Percentiles rank a stretch among this genome's conserved stretches.
phyloP scores from a whole-genome alignment of 2,329 filamentous ascomycete species.

The Fusarium compactum region DNA sequence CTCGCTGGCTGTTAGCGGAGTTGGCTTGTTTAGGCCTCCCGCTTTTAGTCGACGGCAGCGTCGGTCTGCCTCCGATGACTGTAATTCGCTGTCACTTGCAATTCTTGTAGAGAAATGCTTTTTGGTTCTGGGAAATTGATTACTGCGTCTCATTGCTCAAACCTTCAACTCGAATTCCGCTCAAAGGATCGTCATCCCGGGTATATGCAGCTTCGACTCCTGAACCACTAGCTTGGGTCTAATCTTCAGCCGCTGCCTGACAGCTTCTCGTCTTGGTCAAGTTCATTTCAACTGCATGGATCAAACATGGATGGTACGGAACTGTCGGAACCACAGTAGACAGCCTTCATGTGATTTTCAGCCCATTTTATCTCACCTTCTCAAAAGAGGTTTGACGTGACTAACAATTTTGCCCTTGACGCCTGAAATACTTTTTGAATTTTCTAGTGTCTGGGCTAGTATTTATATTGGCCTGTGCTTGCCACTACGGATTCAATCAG shows the following conservation, averaged over 20 bases:
- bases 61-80: neutral
- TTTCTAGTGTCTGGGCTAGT: neutral
- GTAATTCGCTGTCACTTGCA: neutral
- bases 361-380: neutral
- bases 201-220: neutral
- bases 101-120: neutral
- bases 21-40: constrained; percentile 1
- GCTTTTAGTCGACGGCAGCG: neutral
- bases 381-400: neutral
- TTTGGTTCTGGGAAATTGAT: neutral
- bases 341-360: neutral
- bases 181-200: neutral
- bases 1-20: neutral
- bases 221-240: neutral
- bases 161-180: neutral
- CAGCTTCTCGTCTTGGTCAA: constrained; percentile 13
- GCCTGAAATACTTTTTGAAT: neutral
- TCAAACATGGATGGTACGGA: neutral
- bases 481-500: neutral
- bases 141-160: too few relatives aligned
- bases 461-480: neutral
- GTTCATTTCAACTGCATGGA: neutral
- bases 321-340: neutral
- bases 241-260: constrained; percentile 1
- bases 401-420: neutral